Base-by-base conservation (phyloP, 257 asterid species). In the Cruciata laevipes region DNA sequence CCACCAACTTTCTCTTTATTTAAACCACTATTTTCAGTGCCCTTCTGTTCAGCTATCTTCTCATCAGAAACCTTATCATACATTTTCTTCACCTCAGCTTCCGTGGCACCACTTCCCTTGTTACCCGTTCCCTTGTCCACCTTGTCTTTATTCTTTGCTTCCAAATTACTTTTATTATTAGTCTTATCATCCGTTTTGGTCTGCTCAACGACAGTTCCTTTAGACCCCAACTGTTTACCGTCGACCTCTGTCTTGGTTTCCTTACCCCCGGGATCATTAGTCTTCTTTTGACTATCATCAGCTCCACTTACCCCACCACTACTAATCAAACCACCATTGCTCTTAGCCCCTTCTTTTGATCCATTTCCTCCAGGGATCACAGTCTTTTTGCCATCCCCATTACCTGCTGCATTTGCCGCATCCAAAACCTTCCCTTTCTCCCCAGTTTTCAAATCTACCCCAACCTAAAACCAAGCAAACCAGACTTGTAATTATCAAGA, bases 381-480 rank as follows among this genome's bases (percentile, higher is more conserved):
- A 58, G 67, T 76, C 61, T 74, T 65, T 63, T 74, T 65, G 71
- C 30, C 79, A 69, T 70, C 78, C 65, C 58, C 74, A 69, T 69
- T 71, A 24, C 49, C 72, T 40, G 67, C 73, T 65, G 49, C 66
- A 40, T 76, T 81, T 21, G 65, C 68, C 20, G 49, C 32, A 44
- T 20, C 72, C 52, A 30, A 63, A 56, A 52, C 65, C 64, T 68
- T 66, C 0, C 68, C 31, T 75, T 68, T 79, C 25, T 31, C 70
- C 55, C 32, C 74, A 63, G 40, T 71, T 25, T 66, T 73, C 59
- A 67, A 62, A 78, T 69, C 72, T 66, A 68, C 77, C 13, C 65
- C 69, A 10, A 40, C 82, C 95, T 85, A 80, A 62, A 72, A 73
- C 70, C 37, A 37, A 68, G 2, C 20, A 76, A 37, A 21, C 61